Percentiles rank a stretch among this genome's conserved stretches.
These are phyloP conservation scores for Bothriochloa decipiens DNA, from an alignment of 176 grass and related monocot species.

Conservation along the genomic window DNA sequence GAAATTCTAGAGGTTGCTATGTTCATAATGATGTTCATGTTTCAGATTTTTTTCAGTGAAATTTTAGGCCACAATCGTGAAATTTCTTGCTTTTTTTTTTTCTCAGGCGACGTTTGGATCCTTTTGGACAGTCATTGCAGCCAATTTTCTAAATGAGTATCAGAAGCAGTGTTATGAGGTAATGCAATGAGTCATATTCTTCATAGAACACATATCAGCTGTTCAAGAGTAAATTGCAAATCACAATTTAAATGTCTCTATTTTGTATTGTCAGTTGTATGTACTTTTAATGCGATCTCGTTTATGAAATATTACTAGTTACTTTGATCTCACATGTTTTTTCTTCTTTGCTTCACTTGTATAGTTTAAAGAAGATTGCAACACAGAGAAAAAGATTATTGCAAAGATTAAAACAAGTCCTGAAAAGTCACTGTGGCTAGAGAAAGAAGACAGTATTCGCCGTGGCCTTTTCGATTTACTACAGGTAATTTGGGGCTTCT, in stretches of 20 bases:
- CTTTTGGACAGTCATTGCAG: slow-evolving; percentile 78
- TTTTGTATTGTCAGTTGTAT: slow-evolving; percentile 18
- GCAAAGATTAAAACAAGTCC: slow-evolving; percentile 76
- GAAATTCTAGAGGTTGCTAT: slow-evolving; percentile 73
- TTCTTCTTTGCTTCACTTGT: slow-evolving; percentile 32
- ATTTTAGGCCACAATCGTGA: slow-evolving; percentile 33
- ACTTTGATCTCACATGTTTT: slow-evolving; percentile 7
- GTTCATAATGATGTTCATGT: slow-evolving; percentile 20
- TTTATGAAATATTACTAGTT: slow-evolving; percentile 7
- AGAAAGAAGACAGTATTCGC: slow-evolving; percentile 80
- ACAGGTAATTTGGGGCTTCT: slow-evolving; percentile 62
- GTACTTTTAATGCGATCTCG: neutral
- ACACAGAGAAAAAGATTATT: slow-evolving; percentile 97
- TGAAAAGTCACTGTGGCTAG: slow-evolving; percentile 82
- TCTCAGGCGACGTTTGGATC: slow-evolving; percentile 87
- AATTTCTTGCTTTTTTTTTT: slow-evolving; percentile 37
- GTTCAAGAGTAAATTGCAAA: slow-evolving; percentile 12
- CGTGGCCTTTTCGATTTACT: slow-evolving; percentile 80
- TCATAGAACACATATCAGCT: slow-evolving; percentile 17
- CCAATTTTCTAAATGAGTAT: slow-evolving; percentile 86
- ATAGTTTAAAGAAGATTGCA: slow-evolving; percentile 99
- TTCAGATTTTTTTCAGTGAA: neutral
- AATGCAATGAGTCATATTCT: slow-evolving; percentile 35
- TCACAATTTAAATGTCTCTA: slow-evolving; percentile 2
- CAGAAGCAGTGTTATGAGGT: slow-evolving; percentile 91